These are phyloP conservation scores for Tulasnella sp. DNA, from an alignment of 768 basidiomycete genomes.

Conservation along the genomic window DNA sequence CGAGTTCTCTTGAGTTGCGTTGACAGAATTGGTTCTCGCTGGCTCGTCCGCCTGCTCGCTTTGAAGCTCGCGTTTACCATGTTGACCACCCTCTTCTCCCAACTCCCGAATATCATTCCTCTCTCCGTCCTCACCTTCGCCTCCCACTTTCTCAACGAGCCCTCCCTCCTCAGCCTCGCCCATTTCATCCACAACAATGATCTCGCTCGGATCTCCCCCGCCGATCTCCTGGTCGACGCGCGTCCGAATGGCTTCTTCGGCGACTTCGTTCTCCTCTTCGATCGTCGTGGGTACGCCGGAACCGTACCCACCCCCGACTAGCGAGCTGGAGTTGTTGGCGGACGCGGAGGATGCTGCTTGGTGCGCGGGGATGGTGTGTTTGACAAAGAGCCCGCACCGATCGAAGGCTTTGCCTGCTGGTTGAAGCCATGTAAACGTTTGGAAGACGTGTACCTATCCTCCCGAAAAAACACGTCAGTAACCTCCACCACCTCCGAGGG, in stretches of 20 bases:
- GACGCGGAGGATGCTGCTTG: neutral
- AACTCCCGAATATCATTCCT: neutral
- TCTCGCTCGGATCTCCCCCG: neutral
- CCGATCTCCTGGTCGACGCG: neutral
- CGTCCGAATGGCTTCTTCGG: neutral
- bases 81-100: neutral
- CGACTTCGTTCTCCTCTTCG: neutral
- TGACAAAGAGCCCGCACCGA: neutral
- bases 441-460: constrained; percentile 83
- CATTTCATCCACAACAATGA: neutral
- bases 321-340: no score
- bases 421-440: constrained; percentile 52
- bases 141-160: neutral
- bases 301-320: no score
- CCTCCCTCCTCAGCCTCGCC: neutral
- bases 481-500: neutral
- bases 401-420: neutral
- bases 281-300: neutral
- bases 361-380: neutral
- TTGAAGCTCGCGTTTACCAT: no score
- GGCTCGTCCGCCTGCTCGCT: no score
- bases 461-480: neutral
- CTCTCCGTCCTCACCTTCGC: neutral
- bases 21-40: no score
- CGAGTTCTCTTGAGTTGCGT: neutral